Conservation (phyloP, 495 filamentous ascomycete species). For the Penicillium flavigenum region DNA sequence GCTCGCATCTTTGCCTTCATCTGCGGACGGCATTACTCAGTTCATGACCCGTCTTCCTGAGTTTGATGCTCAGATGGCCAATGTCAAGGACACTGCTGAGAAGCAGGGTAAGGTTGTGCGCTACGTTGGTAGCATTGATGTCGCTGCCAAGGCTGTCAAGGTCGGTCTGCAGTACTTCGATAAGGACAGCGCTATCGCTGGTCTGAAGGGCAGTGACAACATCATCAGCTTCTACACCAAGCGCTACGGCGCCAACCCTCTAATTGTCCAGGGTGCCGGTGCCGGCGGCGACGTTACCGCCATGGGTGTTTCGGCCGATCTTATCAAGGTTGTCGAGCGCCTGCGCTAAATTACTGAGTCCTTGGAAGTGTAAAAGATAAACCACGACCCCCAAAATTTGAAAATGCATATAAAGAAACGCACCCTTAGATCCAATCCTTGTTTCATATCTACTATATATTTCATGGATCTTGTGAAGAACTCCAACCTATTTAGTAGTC, state of each 20-base stretch:
- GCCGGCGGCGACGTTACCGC: constrained; percentile 94
- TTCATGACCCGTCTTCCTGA: constrained; percentile 74
- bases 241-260: constrained; percentile 82
- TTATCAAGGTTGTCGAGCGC: constrained; percentile 75
- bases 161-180: constrained; percentile 89
- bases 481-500: neutral
- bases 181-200: constrained; percentile 80
- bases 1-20: constrained; percentile 69
- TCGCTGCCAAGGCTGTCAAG: constrained; percentile 70
- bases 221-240: constrained; percentile 97
- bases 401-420: constrained; percentile 3
- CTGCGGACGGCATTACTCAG: constrained; percentile 58
- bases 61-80: constrained; percentile 83
- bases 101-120: constrained; percentile 86
- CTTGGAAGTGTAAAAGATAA: constrained; percentile 1
- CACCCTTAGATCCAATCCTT: neutral
- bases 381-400: neutral
- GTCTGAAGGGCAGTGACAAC: constrained; percentile 94
- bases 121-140: constrained; percentile 91
- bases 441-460: neutral
- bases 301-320: constrained; percentile 88
- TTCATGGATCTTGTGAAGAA: neutral
- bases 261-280: constrained; percentile 93
- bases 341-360: constrained; percentile 25
- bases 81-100: constrained; percentile 72